Evolutionary conservation across 352 stramenopile species (phyloP).

Genomic region (Globisporangium emineosum): DNA sequence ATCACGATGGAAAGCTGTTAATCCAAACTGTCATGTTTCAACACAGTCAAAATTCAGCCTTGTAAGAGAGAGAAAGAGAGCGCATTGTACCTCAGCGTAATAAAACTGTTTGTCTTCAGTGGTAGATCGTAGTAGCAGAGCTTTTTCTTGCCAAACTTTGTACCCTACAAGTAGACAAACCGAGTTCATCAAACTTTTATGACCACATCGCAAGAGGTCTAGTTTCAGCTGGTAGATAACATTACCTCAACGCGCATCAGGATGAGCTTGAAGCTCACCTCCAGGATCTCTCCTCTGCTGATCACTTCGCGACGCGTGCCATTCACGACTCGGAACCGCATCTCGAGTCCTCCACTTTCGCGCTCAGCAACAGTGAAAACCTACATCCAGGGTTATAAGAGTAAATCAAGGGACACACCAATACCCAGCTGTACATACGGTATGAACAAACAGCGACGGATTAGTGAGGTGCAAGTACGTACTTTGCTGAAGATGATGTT

Average conservation of each 20-base stretch:
- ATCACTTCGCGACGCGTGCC: constrained; percentile 37
- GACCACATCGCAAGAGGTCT: not conserved
- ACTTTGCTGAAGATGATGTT: constrained; percentile 53
- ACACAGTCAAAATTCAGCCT: not conserved
- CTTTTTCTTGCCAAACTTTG: constrained; percentile 35
- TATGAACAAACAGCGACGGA: not conserved
- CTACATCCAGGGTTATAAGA: constrained; percentile 7
- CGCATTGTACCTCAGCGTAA: constrained; percentile 34
- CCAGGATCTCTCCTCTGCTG: constrained; percentile 46
- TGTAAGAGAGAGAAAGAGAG: not conserved
- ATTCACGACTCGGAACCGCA: constrained; percentile 61
- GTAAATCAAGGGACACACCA: not conserved
- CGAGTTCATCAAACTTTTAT: not conserved
- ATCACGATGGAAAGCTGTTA: not conserved
- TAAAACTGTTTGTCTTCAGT: constrained; percentile 41
- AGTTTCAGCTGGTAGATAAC: not conserved
- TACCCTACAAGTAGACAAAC: constrained; percentile 22
- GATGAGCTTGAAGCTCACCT: constrained; percentile 61
- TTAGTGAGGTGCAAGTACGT: not conserved
- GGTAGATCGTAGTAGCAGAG: constrained; percentile 65
- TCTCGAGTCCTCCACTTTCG: constrained; percentile 29
- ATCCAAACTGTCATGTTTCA: not conserved
- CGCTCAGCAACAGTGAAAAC: constrained; percentile 41
- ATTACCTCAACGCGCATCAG: constrained; percentile 60
- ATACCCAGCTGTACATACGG: not conserved